Base-by-base conservation (phyloP, 2,329 filamentous ascomycete genomes). In the Xylaria sp. region DNA sequence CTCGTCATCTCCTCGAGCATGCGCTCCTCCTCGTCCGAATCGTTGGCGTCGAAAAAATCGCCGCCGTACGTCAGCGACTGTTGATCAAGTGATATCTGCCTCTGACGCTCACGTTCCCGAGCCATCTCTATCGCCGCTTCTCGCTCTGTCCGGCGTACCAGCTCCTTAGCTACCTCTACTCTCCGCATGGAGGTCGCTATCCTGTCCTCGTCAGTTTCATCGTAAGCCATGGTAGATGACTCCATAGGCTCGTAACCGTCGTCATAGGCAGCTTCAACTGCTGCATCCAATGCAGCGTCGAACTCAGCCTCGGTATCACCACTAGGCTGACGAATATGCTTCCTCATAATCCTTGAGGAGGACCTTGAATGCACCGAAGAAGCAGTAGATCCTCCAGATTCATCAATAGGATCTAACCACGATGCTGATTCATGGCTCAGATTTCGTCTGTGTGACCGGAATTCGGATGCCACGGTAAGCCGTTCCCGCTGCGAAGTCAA, bases 241-340 rank as follows among this genome's bases (percentile, higher is more conserved):
- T 85, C 84, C 78, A 87, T 89, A 4, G 92, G 92, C 76, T 97
- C 94, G 70, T 93, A 92, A 0, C 93, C 93, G 70, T 97, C 94
- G 77, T 97, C 92, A 78, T 98, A 99, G 5, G 95, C 96, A 59
- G 95, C 95, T 79, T 98, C 96, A 9, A 98, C 94, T 15, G 96
- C 96, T 28, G 94, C 95, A 81, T 98, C 95, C 50, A 98, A 85
- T 4, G 96, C 96, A 9, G 93, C 94, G 80, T 97, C 94, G 72
- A 98, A 97, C 76, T 97, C 94, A 7, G 93, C 91, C 78, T 97
- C 93, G 0, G 93, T 96, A 34, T 87, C 89, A 52, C 89, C 90
- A 71, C 92, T 95, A 2, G 85, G 78, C 41, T 84, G 85, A 57
- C 91, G 88, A 61, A 93, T 87, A 71, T 92, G 90, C 75, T 91